Percentiles rank a stretch among this genome's conserved stretches.
phyloP scores from a whole-genome alignment of 176 grass and related monocot genomes.

The Saccharum officinarum region DNA sequence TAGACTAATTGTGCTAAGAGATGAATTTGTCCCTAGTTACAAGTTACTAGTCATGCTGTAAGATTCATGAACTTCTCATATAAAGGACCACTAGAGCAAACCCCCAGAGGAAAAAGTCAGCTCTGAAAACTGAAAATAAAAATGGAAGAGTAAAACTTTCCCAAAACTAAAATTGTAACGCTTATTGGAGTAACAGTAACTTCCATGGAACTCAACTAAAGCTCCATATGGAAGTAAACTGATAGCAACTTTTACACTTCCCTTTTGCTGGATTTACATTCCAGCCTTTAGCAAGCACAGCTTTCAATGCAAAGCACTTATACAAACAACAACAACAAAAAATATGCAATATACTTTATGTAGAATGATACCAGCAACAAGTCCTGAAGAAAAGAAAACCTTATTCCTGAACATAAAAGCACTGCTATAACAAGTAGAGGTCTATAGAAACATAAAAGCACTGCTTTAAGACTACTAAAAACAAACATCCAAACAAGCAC shows the following conservation, averaged over 20 bases:
- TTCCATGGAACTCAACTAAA: neutral
- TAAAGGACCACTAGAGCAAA: neutral
- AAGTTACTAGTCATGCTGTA: conserved; percentile 7
- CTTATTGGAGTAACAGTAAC: conserved; percentile 11
- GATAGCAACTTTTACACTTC: neutral
- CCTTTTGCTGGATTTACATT: neutral
- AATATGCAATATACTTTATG: too few relatives aligned
- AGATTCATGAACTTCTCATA: neutral
- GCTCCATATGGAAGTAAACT: conserved; percentile 27
- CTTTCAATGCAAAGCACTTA: neutral
- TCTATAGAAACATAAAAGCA: neutral
- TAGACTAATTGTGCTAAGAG: neutral
- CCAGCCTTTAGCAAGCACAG: conserved; percentile 12
- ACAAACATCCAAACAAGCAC: conserved; percentile 29
- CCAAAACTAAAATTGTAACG: neutral
- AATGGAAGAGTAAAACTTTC: neutral
- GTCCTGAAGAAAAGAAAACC: neutral
- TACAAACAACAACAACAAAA: neutral
- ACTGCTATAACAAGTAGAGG: neutral
- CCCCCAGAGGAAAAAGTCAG: neutral
- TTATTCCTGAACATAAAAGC: neutral
- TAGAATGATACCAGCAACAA: conserved; percentile 6
- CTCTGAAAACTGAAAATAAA: neutral
- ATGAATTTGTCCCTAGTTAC: neutral
- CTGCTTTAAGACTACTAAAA: conserved; percentile 5